A percentile compares a stretch with the other conserved stretches of the same genome.
Conservation (phyloP, 2,329 filamentous ascomycete species). For the Epichloe coenophiala region DNA sequence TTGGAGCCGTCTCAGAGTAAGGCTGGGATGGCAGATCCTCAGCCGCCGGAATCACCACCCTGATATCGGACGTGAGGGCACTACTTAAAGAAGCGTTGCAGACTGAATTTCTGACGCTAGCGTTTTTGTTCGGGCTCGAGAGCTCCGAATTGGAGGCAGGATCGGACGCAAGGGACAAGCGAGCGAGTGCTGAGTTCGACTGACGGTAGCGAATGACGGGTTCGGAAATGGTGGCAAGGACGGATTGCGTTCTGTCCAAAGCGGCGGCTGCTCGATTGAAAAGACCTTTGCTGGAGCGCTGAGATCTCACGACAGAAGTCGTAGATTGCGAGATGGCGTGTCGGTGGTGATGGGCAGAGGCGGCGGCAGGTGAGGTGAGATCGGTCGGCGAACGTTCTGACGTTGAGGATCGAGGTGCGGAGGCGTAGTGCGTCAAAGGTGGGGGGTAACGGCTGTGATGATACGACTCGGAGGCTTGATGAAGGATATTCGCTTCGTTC, state of each 20-base stretch:
- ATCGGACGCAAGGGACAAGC: constrained; percentile 32
- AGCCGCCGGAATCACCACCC: constrained; percentile 13
- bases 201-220: constrained; percentile 38
- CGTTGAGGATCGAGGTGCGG: constrained; percentile 17
- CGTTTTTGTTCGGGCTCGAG: constrained; percentile 13
- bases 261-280: constrained; percentile 47
- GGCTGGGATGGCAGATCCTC: constrained; percentile 28
- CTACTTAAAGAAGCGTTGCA: constrained; percentile 16
- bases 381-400: constrained; percentile 14
- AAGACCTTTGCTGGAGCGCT: constrained; percentile 30
- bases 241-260: constrained; percentile 49
- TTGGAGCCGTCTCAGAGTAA: constrained; percentile 41
- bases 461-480: constrained; percentile 2
- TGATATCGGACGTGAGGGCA: constrained; percentile 16
- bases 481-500: constrained; percentile 13
- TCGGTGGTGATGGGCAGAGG: constrained; percentile 10
- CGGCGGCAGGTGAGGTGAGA: constrained; percentile 1
- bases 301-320: constrained; percentile 17
- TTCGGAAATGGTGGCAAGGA: constrained; percentile 45
- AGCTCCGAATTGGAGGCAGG: constrained; percentile 17
- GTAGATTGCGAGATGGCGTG: constrained; percentile 20
- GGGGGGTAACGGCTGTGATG: neutral
- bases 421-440: constrained; percentile 6
- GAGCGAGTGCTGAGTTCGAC: constrained; percentile 29
- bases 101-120: constrained; percentile 12